Evolutionary conservation across 2,329 filamentous ascomycete genomes (phyloP).

Genomic region (Neonectria ditissima): DNA sequence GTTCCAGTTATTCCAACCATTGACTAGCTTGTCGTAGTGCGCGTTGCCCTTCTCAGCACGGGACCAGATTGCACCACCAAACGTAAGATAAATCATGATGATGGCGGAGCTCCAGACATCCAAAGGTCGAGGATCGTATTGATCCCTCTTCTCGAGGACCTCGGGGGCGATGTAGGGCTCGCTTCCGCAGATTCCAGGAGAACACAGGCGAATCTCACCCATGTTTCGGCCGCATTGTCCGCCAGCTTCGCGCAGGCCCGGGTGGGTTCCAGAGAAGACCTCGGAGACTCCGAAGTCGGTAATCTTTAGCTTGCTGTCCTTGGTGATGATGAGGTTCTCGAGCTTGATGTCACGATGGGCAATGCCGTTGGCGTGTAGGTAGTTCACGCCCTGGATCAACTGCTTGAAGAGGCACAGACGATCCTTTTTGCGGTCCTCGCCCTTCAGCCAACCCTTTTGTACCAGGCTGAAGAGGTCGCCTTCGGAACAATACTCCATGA

Average conservation of each 20-base stretch:
- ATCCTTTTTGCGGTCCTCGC: slow-evolving; percentile 74
- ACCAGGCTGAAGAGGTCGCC: slow-evolving; percentile 85
- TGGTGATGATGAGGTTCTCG: slow-evolving; percentile 84
- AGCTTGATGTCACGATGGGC: slow-evolving; percentile 93
- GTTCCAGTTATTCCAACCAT: slow-evolving; percentile 78
- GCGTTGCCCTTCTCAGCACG: slow-evolving; percentile 68
- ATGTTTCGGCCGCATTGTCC: slow-evolving; percentile 81
- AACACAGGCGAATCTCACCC: slow-evolving; percentile 76
- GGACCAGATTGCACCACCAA: slow-evolving; percentile 79
- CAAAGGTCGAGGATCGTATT: slow-evolving; percentile 79
- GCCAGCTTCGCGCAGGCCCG: slow-evolving; percentile 77
- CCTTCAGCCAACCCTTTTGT: slow-evolving; percentile 74
- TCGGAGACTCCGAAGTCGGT: slow-evolving; percentile 93
- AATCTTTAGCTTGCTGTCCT: slow-evolving; percentile 86
- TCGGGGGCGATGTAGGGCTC: slow-evolving; percentile 90
- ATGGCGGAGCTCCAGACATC: slow-evolving; percentile 91
- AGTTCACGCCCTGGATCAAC: slow-evolving; percentile 82
- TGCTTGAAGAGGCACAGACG: slow-evolving; percentile 91
- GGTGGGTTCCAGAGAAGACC: slow-evolving; percentile 85
- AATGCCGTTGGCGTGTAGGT: slow-evolving; percentile 85
- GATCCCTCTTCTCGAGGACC: slow-evolving; percentile 75
- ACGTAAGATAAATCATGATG: slow-evolving; percentile 82
- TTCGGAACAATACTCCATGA: slow-evolving; percentile 91
- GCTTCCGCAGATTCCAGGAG: slow-evolving; percentile 86
- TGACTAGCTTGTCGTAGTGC: slow-evolving; percentile 74